Evolutionary conservation across 1,139 yeast species (phyloP).

Genomic region (Pichia sp.): DNA sequence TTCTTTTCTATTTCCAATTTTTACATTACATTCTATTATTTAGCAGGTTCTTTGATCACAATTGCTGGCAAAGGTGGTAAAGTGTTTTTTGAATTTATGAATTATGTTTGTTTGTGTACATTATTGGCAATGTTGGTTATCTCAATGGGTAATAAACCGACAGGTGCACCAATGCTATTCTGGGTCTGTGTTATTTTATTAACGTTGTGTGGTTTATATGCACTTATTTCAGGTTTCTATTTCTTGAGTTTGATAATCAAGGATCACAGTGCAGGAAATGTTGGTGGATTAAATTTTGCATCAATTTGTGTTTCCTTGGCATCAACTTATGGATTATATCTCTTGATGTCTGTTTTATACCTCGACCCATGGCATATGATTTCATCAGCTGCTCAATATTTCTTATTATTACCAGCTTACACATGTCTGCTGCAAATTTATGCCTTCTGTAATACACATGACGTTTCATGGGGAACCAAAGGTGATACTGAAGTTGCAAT

Average conservation of each 20-base stretch:
- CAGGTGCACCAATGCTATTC: conserved; percentile 75
- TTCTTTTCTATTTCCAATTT: conserved; percentile 85
- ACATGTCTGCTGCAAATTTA: conserved; percentile 87
- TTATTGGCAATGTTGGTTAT: conserved; percentile 79
- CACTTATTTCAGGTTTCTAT: conserved; percentile 74
- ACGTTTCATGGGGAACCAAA: conserved; percentile 96
- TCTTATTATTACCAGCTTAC: conserved; percentile 82
- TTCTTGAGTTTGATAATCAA: conserved; percentile 59
- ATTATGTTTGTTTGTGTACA: conserved; percentile 73
- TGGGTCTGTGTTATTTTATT: conserved; percentile 63
- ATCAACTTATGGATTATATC: conserved; percentile 89
- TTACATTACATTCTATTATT: conserved; percentile 83
- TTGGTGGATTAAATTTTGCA: conserved; percentile 42
- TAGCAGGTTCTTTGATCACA: conserved; percentile 75
- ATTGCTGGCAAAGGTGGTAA: conserved; percentile 69
- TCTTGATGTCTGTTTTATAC: conserved; percentile 70
- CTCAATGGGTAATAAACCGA: conserved; percentile 94
- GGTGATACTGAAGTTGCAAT: conserved; percentile 76
- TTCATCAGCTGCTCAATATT: conserved; percentile 79
- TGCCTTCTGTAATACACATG: conserved; percentile 94
- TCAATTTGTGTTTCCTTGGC: conserved; percentile 77
- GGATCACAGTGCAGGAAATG: conserved; percentile 33
- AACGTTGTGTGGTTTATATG: conserved; percentile 74
- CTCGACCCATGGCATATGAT: conserved; percentile 93
- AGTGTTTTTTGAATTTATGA: conserved; percentile 74